Evolutionary conservation across 2,329 filamentous ascomycete genomes (phyloP), one percentile per base, ranked within the genome.

Genomic region (Fusarium sarcochroum): DNA sequence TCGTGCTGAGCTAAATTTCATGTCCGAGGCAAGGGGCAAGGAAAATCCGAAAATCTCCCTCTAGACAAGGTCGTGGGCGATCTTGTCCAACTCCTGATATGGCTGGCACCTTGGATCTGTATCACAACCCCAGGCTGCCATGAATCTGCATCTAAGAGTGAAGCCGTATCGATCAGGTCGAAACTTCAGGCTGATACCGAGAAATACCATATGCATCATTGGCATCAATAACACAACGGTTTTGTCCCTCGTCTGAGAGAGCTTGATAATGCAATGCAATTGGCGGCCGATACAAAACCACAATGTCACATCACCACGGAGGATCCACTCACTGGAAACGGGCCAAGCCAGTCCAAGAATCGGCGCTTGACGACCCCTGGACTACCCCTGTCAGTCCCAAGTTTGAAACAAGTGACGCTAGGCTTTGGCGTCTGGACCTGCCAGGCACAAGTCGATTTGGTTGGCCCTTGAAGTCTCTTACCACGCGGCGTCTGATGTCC

Each of bases 271-370:
- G 55, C 37, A 42, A 17, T 63, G 27, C 44, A 32, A 67, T 67
- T 69, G 66, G 66, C 53, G 42, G 62, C 57, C 42, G 65, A 46
- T n/a, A 44, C 38, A 59, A 44, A 48, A 60, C 34, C 44, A 49
- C 52, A 66, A 63, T 58, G 66, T 67, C 44, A 62, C 66, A 58
- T 67, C 57, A 54, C 44, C 53, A 52, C 46, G 20, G 53, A 64
- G 51, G 53, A 34, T 68, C 69, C 69, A 71, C 69, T 25, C 37
- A 66, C 34, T 62, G 51, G 69, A 71, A 72, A 71, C 69, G 56
- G 66, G 56, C 69, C 59, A 65, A 65, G 61, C 51, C 51, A 35
- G 58, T 50, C 51, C 46, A 62, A 66, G 57, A 56, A 52, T 49
- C 50, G 69, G 58, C 69, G 66, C 66, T 68, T 70, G 69, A 18